Percentiles rank a stretch among this genome's conserved stretches.
Evolutionary conservation across 208 protist genomes (phyloP).

Genomic region (Trypanosoma boissoni): DNA sequence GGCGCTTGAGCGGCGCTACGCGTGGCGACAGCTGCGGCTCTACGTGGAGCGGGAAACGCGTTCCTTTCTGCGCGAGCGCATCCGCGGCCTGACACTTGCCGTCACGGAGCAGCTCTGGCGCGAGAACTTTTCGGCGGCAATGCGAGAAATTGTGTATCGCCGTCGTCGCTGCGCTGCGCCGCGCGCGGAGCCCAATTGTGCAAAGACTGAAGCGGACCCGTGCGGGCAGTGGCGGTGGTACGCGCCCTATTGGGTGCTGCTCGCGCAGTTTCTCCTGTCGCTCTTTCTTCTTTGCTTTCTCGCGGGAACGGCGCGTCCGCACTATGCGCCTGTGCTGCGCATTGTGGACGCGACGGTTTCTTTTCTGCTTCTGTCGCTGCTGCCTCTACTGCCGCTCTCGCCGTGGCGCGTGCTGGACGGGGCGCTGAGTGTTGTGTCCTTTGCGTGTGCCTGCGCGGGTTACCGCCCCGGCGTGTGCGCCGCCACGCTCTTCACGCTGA

Average conservation of each 20-base stretch:
- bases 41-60: neutral
- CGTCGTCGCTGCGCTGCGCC: conserved; percentile 18
- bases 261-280: conserved; percentile 44
- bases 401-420: conserved; percentile 47
- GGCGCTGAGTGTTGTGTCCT: conserved; percentile 36
- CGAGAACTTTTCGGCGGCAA: conserved; percentile 73
- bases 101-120: conserved; percentile 70
- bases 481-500: conserved; percentile 53
- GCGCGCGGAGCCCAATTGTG: conserved; percentile 1
- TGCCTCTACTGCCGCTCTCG: conserved; percentile 30
- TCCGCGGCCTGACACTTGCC: conserved; percentile 26
- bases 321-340: conserved; percentile 28
- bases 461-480: conserved; percentile 45
- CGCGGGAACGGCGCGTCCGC: conserved; percentile 34
- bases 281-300: conserved; percentile 65
- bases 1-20: conserved; percentile 1
- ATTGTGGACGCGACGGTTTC: conserved; percentile 53
- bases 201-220: conserved; percentile 19
- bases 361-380: conserved; percentile 36
- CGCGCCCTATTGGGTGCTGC: conserved; percentile 38
- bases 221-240: conserved; percentile 11
- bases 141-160: conserved; percentile 50
- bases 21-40: neutral
- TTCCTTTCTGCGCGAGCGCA: neutral
- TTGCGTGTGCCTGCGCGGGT: conserved; percentile 36